A percentile compares a stretch with the other conserved stretches of the same genome.
phyloP scores from a whole-genome alignment of 768 basidiomycete species.

The Psilocybe sp. region DNA sequence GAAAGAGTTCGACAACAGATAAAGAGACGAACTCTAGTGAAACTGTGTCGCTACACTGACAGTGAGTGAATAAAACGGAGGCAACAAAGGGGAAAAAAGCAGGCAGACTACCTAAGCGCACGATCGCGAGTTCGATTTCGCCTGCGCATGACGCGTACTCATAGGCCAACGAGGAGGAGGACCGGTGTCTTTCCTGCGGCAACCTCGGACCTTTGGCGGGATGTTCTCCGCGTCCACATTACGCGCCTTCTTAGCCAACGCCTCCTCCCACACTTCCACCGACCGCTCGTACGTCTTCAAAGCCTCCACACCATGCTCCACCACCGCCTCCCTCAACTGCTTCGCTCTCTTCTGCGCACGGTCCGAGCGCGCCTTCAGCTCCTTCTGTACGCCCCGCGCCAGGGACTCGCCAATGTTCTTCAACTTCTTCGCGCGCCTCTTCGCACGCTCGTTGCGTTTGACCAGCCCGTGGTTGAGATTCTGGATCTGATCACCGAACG shows the following conservation, averaged over 20 bases:
- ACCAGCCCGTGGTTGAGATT: slow-evolving; percentile 39
- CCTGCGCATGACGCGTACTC: background rate
- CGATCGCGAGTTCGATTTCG: background rate
- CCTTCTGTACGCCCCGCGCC: slow-evolving; percentile 39
- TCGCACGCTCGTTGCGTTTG: slow-evolving; percentile 50
- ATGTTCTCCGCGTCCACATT: background rate
- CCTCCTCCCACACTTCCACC: slow-evolving; percentile 5
- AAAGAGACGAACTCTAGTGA: background rate
- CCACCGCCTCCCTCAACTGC: slow-evolving; percentile 35
- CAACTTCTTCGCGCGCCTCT: slow-evolving; percentile 50
- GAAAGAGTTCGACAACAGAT: background rate
- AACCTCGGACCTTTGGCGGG: background rate
- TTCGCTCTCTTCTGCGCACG: slow-evolving; percentile 41
- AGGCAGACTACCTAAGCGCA: background rate
- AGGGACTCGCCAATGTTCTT: slow-evolving; percentile 47
- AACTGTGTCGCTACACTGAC: background rate
- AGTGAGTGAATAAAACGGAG: background rate
- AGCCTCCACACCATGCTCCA: slow-evolving; percentile 29
- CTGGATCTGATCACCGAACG: slow-evolving; percentile 41
- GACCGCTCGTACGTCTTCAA: slow-evolving; percentile 11
- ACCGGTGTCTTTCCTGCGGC: background rate
- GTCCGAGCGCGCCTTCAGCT: slow-evolving; percentile 37
- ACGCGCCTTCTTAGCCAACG: background rate
- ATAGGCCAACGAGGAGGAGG: too few species aligned
- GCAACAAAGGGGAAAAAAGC: background rate